Base-by-base conservation (phyloP, 148 eudicot genomes). In the Linanthus parryae region DNA sequence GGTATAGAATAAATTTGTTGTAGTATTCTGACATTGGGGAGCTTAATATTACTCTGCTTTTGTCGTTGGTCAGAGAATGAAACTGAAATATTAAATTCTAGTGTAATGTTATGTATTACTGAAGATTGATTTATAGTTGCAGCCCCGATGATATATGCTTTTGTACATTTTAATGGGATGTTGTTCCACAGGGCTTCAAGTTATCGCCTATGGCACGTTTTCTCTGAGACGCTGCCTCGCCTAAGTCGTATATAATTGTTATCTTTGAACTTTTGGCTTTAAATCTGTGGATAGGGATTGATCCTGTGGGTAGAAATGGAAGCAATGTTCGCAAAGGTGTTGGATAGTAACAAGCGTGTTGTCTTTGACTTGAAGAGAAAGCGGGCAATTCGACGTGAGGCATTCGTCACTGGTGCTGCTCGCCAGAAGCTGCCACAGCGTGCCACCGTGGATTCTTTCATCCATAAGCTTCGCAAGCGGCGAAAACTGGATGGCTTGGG, bases 261-360 rank as follows among this genome's bases (percentile, higher is more conserved):
- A 28, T 57, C 62, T 63, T 64, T 27, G 35, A 60, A 48, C 48
- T 53, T 67, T 75, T 54, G 49, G 67, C 58, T 67, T 64, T 78
- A 24, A 61, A 70, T 73, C 65, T 56, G 67, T 56, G 40, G 65
- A 49, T 57, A 73, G 80, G 69, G 57, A 72, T 77, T 69, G 84
- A 69, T 72, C 63, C 56, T 45, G 62, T 64, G 29, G 64, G 57
- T 59, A 59, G 35, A 52, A 59, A 90, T 90, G 97, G 85, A 86
- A 59, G 59, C 74, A 37, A 64, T 72, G 59, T 66, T 49, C 78
- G 84, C 57, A 66, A 80, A 83, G 92, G 91, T 57, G 53, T 85
- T 66, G 88, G 89, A 59, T 83, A 81, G 62, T 64, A 48, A 73
- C 20, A 68, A 73, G 18, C 48, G 62, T 20, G 70, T 66, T 29